Evolutionary conservation across 768 basidiomycete genomes (phyloP).

Genomic region (Fomitopsis pulvina): DNA sequence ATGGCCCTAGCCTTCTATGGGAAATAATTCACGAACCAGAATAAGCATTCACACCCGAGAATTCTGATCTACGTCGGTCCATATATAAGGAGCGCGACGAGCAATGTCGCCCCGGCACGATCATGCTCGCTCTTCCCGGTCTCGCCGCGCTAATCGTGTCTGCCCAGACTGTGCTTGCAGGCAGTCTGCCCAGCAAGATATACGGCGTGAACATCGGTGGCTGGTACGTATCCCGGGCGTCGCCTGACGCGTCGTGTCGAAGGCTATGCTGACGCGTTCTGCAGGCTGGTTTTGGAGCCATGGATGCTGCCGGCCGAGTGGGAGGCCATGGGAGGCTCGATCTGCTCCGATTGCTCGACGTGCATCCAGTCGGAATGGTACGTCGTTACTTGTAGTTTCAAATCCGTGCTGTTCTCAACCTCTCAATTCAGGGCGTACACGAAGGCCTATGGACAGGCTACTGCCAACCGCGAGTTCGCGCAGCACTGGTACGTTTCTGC

Average conservation of each 20-base stretch:
- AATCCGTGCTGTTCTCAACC: neutral
- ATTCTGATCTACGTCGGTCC: neutral
- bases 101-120: neutral
- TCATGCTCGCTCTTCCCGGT: neutral
- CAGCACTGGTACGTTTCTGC: slow-evolving; percentile 47
- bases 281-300: slow-evolving; percentile 68
- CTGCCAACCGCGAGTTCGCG: slow-evolving; percentile 51
- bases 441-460: slow-evolving; percentile 44
- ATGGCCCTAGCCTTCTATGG: neutral
- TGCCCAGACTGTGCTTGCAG: slow-evolving; percentile 7
- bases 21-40: neutral
- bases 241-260: neutral
- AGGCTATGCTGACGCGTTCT: neutral
- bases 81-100: neutral
- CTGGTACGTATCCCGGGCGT: slow-evolving; percentile 40
- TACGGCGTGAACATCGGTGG: slow-evolving; percentile 71
- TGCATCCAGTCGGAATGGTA: slow-evolving; percentile 71
- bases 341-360: slow-evolving; percentile 47
- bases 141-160: slow-evolving; percentile 1
- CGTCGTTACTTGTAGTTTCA: neutral
- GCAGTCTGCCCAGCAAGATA: slow-evolving; percentile 35
- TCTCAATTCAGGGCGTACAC: slow-evolving; percentile 44
- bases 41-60: neutral
- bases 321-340: slow-evolving; percentile 65
- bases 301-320: slow-evolving; percentile 85